Percentiles rank a stretch among this genome's conserved stretches.
phyloP scores from a whole-genome alignment of 2,329 filamentous ascomycete genomes.

The Botryotinia narcissicola region DNA sequence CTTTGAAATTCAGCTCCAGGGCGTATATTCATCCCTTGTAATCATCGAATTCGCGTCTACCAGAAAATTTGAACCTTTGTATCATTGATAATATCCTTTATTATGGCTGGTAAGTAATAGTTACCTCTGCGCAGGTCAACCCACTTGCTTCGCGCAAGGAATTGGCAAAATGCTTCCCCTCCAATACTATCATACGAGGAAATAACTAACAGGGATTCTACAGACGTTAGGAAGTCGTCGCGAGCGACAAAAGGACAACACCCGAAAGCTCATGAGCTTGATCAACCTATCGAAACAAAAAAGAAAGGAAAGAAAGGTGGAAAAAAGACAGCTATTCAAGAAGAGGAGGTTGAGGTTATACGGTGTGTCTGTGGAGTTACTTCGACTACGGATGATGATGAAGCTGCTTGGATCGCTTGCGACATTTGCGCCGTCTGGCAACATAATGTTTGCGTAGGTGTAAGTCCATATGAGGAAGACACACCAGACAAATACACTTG shows the following conservation, averaged over 20 bases:
- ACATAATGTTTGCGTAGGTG: conserved; percentile 92
- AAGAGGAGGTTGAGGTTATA: conserved; percentile 61
- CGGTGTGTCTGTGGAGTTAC: conserved; percentile 91
- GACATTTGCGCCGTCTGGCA: conserved; percentile 94
- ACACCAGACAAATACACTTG: conserved; percentile 86
- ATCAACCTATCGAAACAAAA: conserved; percentile 52
- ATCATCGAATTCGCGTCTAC: conserved; percentile 24
- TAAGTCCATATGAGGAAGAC: conserved; percentile 72
- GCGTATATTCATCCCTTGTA: conserved; percentile 32
- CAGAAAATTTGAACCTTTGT: conserved; percentile 31
- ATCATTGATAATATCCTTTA: conserved; percentile 26
- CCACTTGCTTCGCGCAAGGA: not conserved
- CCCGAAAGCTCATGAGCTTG: conserved; percentile 78
- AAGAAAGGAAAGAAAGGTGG: conserved; percentile 50
- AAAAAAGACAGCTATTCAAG: conserved; percentile 52
- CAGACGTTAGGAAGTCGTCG: conserved; percentile 70
- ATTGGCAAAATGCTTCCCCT: conserved; percentile 1
- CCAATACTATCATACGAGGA: not conserved
- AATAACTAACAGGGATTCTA: conserved; percentile 30
- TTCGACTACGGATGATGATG: conserved; percentile 79
- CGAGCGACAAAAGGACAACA: conserved; percentile 97
- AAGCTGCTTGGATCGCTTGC: conserved; percentile 93
- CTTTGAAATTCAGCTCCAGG: conserved; percentile 32
- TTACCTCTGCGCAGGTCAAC: conserved; percentile 19
- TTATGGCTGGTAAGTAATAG: conserved; percentile 60